A percentile compares a stretch with the other conserved stretches of the same genome.
Conservation (phyloP, 192 early-diverging fungal genomes). For the Backusella mclennaniae region DNA sequence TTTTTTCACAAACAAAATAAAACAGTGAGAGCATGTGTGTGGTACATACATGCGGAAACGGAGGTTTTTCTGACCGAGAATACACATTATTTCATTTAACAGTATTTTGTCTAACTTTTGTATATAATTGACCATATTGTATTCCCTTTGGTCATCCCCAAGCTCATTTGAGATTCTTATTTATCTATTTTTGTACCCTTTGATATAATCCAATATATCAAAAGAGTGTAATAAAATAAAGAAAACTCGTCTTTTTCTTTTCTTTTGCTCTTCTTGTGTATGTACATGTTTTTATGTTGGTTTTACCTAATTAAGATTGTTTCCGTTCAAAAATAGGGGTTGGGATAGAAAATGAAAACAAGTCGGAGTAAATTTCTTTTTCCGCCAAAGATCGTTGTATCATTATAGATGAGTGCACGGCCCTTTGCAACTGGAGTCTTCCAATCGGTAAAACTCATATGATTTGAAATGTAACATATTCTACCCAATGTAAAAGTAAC, state of each 20-base stretch:
- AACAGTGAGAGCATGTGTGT: neutral
- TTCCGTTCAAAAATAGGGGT: neutral
- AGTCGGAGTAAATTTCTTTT: neutral
- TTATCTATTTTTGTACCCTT: neutral
- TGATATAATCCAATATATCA: no score
- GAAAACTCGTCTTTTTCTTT: neutral
- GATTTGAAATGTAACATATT: neutral
- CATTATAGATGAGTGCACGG: neutral
- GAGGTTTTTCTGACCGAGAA: neutral
- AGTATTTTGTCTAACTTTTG: neutral
- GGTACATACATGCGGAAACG: constrained; percentile 3
- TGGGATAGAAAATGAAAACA: neutral
- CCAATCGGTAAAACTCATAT: neutral
- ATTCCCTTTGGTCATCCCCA: neutral
- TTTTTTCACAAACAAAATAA: constrained; percentile 7
- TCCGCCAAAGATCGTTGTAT: neutral
- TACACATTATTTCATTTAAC: neutral
- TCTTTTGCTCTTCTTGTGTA: neutral
- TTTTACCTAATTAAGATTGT: neutral
- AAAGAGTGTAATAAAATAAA: neutral
- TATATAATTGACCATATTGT: neutral
- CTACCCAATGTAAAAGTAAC: neutral
- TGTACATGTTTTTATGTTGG: neutral
- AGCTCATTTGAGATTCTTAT: neutral
- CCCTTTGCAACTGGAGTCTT: neutral